Percentiles rank a stretch among this genome's conserved stretches.
phyloP scores from a whole-genome alignment of 441 rosid species.

The Bocquillonia castaneifolia region DNA sequence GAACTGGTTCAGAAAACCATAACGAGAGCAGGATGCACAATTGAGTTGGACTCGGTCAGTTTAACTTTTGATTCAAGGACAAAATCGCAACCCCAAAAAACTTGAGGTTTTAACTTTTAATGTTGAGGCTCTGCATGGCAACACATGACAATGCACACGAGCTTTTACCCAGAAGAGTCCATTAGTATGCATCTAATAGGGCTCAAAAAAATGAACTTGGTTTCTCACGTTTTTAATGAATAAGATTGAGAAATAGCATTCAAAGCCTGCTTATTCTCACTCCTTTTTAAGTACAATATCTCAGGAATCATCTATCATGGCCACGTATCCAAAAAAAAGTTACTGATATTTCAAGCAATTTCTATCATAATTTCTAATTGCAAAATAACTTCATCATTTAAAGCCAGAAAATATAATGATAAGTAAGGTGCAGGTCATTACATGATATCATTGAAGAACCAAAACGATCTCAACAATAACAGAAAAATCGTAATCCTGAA shows the following conservation, averaged over 20 bases:
- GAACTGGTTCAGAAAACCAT: conserved; percentile 27
- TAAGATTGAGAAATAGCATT: not conserved
- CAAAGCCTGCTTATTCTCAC: not conserved
- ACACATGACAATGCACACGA: conserved; percentile 2
- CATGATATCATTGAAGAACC: too few species aligned
- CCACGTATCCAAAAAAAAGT: not conserved
- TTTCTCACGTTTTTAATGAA: not conserved
- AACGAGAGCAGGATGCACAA: conserved; percentile 16
- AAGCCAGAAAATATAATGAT: too few species aligned
- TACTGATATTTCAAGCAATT: too few species aligned
- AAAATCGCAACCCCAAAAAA: not conserved
- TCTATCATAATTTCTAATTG: too few species aligned
- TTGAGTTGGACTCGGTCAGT: conserved; percentile 8
- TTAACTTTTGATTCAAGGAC: conserved; percentile 7
- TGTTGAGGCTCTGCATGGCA: not conserved
- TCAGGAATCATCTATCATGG: not conserved
- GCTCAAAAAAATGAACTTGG: not conserved
- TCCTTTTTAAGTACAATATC: not conserved
- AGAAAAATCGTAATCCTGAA: too few species aligned
- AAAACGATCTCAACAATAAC: too few species aligned
- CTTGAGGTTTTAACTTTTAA: too few species aligned
- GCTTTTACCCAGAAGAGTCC: conserved; percentile 4
- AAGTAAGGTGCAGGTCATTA: too few species aligned
- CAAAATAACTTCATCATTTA: not conserved
- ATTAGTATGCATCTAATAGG: not conserved